phyloP scores from a whole-genome alignment of 257 asterid species.

The Capsicum baccatum region DNA sequence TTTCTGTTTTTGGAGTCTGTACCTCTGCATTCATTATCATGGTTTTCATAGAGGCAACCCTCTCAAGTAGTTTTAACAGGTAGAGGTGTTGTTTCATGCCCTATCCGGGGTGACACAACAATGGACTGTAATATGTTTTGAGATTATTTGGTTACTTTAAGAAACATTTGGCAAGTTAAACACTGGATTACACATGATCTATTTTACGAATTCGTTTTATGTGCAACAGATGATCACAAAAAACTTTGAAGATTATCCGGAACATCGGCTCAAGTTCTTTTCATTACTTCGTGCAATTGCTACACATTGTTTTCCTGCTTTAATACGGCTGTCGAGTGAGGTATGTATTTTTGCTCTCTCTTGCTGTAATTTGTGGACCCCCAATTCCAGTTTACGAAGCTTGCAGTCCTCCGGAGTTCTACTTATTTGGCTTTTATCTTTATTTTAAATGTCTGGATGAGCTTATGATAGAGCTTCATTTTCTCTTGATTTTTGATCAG shows the following conservation, averaged over 20 bases:
- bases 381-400: not conserved
- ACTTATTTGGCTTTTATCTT: not conserved
- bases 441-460: constrained; percentile 2
- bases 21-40: not conserved
- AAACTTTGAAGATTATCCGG: constrained; percentile 98
- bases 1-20: not conserved
- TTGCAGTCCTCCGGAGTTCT: not conserved
- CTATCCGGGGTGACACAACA: not conserved
- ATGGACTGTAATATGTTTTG: constrained; percentile 6
- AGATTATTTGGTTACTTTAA: constrained; percentile 16
- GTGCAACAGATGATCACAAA: constrained; percentile 87
- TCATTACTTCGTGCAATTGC: constrained; percentile 96
- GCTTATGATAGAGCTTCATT: constrained; percentile 24
- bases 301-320: constrained; percentile 87
- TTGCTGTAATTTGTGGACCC: not conserved
- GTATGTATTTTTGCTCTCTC: constrained; percentile 40
- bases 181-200: not conserved
- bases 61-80: not conserved
- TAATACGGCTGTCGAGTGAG: constrained; percentile 88
- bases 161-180: not conserved
- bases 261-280: constrained; percentile 96
- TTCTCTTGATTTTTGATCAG: constrained; percentile 49
- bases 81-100: not conserved
- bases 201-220: constrained; percentile 10
- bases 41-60: not conserved